These are phyloP conservation scores for Ascoidea asiatica DNA, from an alignment of 805 yeast genomes.

Conservation along the genomic window DNA sequence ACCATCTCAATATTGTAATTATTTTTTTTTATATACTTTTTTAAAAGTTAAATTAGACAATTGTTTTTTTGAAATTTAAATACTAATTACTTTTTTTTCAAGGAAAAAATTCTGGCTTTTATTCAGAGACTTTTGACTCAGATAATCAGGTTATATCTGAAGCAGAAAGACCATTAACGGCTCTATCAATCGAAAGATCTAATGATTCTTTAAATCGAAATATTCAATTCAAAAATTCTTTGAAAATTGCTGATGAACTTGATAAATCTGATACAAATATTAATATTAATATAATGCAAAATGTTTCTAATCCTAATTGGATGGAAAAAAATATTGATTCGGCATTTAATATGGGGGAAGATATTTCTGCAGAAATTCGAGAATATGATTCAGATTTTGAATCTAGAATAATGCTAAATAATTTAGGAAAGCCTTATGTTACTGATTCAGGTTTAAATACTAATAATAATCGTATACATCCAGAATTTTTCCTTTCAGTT, in stretches of 20 bases:
- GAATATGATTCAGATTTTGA: not conserved
- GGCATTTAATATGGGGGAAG: not conserved
- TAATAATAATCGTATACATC: too few relatives aligned
- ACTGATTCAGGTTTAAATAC: not conserved
- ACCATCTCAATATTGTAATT: too few relatives aligned
- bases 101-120: too few relatives aligned
- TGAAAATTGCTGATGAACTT: not conserved
- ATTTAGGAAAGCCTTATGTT: not conserved
- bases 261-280: not conserved
- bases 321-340: not conserved
- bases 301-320: not conserved
- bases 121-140: too few relatives aligned
- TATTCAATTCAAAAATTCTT: not conserved
- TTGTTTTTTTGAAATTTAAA: too few relatives aligned
- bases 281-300: too few relatives aligned
- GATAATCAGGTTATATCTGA: too few relatives aligned
- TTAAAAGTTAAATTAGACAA: too few relatives aligned
- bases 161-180: not conserved
- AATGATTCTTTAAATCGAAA: too few relatives aligned
- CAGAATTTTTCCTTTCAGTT: not conserved
- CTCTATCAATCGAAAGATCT: not conserved
- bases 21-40: too few relatives aligned
- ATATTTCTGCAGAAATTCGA: not conserved
- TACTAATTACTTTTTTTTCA: too few relatives aligned
- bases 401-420: not conserved